Conservation (phyloP, 768 basidiomycete genomes). For the Cystofilobasidium capitatum region DNA sequence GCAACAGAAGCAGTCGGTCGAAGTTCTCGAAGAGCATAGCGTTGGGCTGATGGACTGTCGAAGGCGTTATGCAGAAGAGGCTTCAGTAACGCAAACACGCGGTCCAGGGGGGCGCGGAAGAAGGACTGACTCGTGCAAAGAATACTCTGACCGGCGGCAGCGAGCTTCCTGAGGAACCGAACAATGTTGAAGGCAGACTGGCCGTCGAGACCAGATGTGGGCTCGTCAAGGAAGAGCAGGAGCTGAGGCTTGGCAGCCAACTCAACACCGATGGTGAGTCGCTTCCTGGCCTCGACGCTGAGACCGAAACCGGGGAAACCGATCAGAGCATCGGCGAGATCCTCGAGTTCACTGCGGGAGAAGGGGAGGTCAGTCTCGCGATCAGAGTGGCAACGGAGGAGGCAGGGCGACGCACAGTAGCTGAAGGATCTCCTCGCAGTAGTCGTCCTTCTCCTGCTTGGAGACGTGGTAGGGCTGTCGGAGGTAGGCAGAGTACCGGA, state of each 20-base stretch:
- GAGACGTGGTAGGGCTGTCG: constrained; percentile 63
- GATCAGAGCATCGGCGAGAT: constrained; percentile 72
- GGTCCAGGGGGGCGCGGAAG: too few species aligned
- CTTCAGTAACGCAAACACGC: too few species aligned
- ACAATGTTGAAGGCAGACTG: constrained; percentile 79
- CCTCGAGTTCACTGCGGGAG: constrained; percentile 48
- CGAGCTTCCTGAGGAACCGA: constrained; percentile 37
- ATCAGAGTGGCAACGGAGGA: constrained; percentile 40
- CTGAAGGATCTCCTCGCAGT: constrained; percentile 45
- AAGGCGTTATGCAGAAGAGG: not conserved
- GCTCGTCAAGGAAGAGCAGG: constrained; percentile 63
- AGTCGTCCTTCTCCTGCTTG: constrained; percentile 62
- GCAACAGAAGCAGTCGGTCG: constrained; percentile 65
- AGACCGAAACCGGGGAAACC: constrained; percentile 48
- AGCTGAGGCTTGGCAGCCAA: constrained; percentile 76
- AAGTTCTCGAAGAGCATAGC: constrained; percentile 76
- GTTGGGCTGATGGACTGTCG: constrained; percentile 65
- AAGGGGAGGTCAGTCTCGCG: constrained; percentile 46
- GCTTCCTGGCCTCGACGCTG: constrained; percentile 60
- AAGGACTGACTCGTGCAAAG: constrained; percentile 57
- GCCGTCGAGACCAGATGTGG: constrained; percentile 50
- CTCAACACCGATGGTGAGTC: constrained; percentile 78
- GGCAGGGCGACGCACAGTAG: constrained; percentile 53
- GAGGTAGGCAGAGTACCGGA: constrained; percentile 67
- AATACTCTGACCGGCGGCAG: constrained; percentile 42